Conservation (phyloP, 352 stramenopile species). For the Globisporangium lucens region DNA sequence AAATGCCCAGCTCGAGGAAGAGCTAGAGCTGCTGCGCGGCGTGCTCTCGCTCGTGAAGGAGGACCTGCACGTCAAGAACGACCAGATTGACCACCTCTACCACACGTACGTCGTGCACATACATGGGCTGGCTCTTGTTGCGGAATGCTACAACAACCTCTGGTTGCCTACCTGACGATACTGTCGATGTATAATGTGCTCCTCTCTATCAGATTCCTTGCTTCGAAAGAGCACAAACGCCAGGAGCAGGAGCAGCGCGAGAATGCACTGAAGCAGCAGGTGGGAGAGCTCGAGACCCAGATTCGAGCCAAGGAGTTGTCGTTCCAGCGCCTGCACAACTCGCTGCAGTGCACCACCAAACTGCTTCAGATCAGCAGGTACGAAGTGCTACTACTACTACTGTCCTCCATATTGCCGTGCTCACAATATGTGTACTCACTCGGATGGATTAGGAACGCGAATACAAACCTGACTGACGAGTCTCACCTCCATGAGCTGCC, state of each 20-base stretch:
- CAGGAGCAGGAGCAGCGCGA: conserved; percentile 24
- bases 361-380: conserved; percentile 4
- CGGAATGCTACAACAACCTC: not conserved
- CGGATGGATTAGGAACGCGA: not conserved
- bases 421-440: not conserved
- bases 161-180: not conserved
- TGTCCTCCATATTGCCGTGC: not conserved
- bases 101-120: conserved; percentile 17
- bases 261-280: conserved; percentile 14
- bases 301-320: conserved; percentile 13
- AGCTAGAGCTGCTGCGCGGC: conserved; percentile 27
- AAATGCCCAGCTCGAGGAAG: conserved; percentile 20
- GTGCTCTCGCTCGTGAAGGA: conserved; percentile 29
- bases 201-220: conserved; percentile 15
- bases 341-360: conserved; percentile 12
- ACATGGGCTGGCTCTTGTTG: not conserved
- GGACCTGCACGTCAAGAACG: conserved; percentile 33
- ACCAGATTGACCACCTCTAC: conserved; percentile 33
- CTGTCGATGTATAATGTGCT: not conserved
- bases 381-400: not conserved
- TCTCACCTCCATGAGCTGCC: conserved; percentile 18
- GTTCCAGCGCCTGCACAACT: conserved; percentile 16
- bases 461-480: not conserved
- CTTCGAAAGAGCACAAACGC: conserved; percentile 21
- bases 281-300: conserved; percentile 21